Evolutionary conservation across 345 rosid genomes (phyloP), one percentile per base, ranked within the genome.

Genomic region (Dimocarpus longan): DNA sequence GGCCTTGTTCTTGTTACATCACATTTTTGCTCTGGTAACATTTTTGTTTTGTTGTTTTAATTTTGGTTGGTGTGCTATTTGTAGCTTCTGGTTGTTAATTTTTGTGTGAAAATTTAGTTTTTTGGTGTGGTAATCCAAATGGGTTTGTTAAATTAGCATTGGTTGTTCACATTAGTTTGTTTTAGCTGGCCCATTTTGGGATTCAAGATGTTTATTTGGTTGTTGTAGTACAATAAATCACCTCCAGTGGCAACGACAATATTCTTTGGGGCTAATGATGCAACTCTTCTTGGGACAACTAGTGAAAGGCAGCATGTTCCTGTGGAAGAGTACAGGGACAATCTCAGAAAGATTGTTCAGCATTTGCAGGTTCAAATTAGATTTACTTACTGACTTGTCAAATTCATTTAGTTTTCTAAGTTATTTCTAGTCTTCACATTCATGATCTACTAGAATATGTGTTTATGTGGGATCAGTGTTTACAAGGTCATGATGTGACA

Each of bases 181-280:
- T 46, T 62, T 42, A 64, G 52, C 10, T 43, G 4, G 43, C n/a
- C 6, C 10, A 37, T 50, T 13, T 40, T 19, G 32, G 46, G 32
- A 59, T 26, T 21, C 5, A 54, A 50, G 66, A 60, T 56, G 44
- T 50, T 62, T 42, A 8, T 22, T 26, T 8, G 9, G 22, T 11
- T 39, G 54, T 43, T 69, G 73, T 66, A 95, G 98, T 93, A 82
- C 22, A 76, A 87, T 54, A 26, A 74, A 15, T 82, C 88, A 70
- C 83, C 89, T 76, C 99, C 94, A 16, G 85, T 84, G 74, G 99
- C 98, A 63, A 76, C 92, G 63, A 88, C 99, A 6, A 81, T 95
- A 18, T 95, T 95, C 85, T 90, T 95, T 57, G 99, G 98, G 70
- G 99, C 98, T 52, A 95, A 95, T 83, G 99, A 95, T 85, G 98